Conservation (phyloP, 2,329 filamentous ascomycete species). For the Celoporthe dispersa region DNA sequence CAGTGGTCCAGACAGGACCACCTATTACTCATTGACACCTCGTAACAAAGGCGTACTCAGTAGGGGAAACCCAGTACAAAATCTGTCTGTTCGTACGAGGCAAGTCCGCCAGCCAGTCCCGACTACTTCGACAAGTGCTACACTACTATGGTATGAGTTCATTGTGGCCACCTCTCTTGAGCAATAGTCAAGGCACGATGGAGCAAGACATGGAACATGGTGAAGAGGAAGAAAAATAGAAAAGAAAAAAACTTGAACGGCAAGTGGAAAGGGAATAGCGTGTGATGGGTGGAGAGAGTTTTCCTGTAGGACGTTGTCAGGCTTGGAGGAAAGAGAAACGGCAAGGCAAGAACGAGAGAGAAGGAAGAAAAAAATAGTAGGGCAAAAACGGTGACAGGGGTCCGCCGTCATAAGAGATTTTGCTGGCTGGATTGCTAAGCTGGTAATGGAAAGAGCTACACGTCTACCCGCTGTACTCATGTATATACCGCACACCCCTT, state of each 20-base stretch:
- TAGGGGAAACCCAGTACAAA: neutral
- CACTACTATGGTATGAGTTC: neutral
- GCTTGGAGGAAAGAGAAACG: neutral
- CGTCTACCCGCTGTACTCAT: neutral
- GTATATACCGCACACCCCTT: neutral
- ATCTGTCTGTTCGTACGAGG: neutral
- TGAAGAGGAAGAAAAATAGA: neutral
- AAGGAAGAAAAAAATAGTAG: too few relatives aligned
- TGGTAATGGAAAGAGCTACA: slow-evolving; percentile 22
- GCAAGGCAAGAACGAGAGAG: too few relatives aligned
- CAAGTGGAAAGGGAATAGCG: neutral
- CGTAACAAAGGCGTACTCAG: neutral
- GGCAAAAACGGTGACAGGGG: slow-evolving; percentile 1
- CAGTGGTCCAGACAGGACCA: neutral
- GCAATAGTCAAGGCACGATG: neutral
- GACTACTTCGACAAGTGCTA: neutral
- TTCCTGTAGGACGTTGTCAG: neutral
- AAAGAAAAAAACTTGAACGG: too few relatives aligned
- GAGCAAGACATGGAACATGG: neutral
- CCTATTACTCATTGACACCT: neutral
- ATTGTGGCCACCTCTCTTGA: neutral
- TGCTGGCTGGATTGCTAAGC: slow-evolving; percentile 28
- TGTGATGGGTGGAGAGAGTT: neutral
- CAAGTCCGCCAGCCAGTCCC: neutral
- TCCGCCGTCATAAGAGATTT: slow-evolving; percentile 13